Evolutionary conservation across 352 stramenopile species (phyloP).

Genomic region (Globisporangium heterothallicum): DNA sequence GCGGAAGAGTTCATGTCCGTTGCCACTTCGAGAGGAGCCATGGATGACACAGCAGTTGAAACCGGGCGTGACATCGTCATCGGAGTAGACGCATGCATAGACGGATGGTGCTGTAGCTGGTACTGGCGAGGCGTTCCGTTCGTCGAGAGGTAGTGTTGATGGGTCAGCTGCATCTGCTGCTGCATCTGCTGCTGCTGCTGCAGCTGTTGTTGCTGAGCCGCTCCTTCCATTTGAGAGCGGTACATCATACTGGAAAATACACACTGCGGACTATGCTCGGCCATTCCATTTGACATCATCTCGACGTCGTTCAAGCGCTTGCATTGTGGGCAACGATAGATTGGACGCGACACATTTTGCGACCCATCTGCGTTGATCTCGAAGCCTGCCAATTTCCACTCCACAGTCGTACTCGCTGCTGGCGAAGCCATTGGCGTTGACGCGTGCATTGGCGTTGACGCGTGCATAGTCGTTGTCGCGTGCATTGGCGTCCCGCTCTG

Average conservation of each 20-base stretch:
- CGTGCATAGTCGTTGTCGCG: slow-evolving; percentile 3
- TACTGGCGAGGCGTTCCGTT: slow-evolving; percentile 11
- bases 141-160: slow-evolving; percentile 22
- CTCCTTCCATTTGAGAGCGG: slow-evolving; percentile 46
- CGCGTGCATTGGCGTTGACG: slow-evolving; percentile 1
- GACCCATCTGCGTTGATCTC: slow-evolving; percentile 71
- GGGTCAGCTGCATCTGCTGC: slow-evolving; percentile 34
- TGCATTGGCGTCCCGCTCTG: slow-evolving; percentile 4
- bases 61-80: slow-evolving; percentile 12
- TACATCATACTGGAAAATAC: slow-evolving; percentile 47
- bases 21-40: slow-evolving; percentile 10
- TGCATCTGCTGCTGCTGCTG: slow-evolving; percentile 30
- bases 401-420: slow-evolving; percentile 29
- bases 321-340: slow-evolving; percentile 74
- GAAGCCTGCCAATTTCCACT: slow-evolving; percentile 78
- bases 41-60: slow-evolving; percentile 16
- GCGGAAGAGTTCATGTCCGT: slow-evolving; percentile 6
- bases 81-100: not conserved
- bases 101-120: slow-evolving; percentile 6
- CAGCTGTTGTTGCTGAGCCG: slow-evolving; percentile 25
- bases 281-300: slow-evolving; percentile 49
- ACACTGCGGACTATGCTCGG: slow-evolving; percentile 56
- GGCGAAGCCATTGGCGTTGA: slow-evolving; percentile 14
- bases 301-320: slow-evolving; percentile 64
- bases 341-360: slow-evolving; percentile 57